Evolutionary conservation across 2,329 filamentous ascomycete species (phyloP), one percentile per base, ranked within the genome.

Genomic region (Nemania serpens): DNA sequence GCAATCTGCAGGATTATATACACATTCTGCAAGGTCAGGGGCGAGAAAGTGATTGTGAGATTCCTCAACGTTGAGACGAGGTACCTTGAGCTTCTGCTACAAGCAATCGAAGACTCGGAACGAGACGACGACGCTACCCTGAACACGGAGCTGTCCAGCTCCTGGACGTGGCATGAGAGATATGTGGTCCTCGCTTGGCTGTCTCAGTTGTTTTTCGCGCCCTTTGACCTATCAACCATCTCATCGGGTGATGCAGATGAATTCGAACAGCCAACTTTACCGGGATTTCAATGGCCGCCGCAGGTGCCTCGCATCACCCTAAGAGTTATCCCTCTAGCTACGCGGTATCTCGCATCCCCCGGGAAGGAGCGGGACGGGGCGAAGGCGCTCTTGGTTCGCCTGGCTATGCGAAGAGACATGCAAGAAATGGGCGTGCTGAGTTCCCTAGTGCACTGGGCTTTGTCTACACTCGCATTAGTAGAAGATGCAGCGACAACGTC

Each of bases 331-430:
- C 85, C 86, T 0, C 75, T 96, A 25, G 91, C 88, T 6, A 78
- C 92, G 55, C 82, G 84, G 58, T 91, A 92, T 70, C 82, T 98
- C 15, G 79, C 84, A 5, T 86, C 85, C 0, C 84, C 94, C 0
- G 92, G 93, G 0, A 97, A 96, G 69, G 94, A 97, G 72, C 86
- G 91, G 59, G 91, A 95, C 75, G 92, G 93, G 10, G 93, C 95
- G n/a, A 92, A 89, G 61, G 82, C 86, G 2, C 81, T 98, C 22
- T 81, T 99, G 7, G 91, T 96, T 17, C 85, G 93, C 47, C 81
- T 97, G 47, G 86, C 88, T n/a, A 87, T 93, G 73, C 86, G 95
- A 15, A 87, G 86, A 48, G 95, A 99, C 73, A 97, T 98, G 91
- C 91, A 94, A 75, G 79, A 84, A 52, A 77, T 93, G 10, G 87